A percentile compares a stretch with the other conserved stretches of the same genome.
phyloP scores from a whole-genome alignment of 805 yeast species.

The Scheffersomyces ergatensis region DNA sequence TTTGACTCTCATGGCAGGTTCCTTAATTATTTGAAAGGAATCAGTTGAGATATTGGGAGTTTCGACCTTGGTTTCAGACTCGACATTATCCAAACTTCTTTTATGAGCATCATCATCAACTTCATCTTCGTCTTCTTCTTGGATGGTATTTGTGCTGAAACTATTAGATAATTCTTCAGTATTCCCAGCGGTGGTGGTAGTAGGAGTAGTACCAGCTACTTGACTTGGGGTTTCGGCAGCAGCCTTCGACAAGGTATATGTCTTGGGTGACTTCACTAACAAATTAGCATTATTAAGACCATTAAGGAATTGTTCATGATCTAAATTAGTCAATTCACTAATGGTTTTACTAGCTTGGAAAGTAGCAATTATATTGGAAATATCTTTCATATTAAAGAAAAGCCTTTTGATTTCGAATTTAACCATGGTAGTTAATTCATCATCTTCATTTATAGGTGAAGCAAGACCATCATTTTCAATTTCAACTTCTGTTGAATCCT shows the following conservation, averaged over 20 bases:
- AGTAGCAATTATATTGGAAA: conserved; percentile 33
- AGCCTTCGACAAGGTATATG: conserved; percentile 34
- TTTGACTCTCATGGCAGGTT: background rate
- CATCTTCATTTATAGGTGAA: conserved; percentile 16
- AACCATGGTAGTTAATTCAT: conserved; percentile 31
- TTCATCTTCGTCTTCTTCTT: conserved; percentile 40
- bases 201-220: conserved; percentile 28
- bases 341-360: conserved; percentile 27
- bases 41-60: background rate
- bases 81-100: background rate
- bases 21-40: background rate
- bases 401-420: conserved; percentile 30
- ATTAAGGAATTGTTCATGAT: conserved; percentile 6
- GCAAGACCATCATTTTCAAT: conserved; percentile 4
- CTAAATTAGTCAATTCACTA: conserved; percentile 13
- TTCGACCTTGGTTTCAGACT: background rate
- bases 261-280: conserved; percentile 41
- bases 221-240: conserved; percentile 36
- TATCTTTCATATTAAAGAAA: conserved; percentile 28
- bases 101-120: background rate
- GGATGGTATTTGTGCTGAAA: conserved; percentile 35
- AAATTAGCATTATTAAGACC: conserved; percentile 11
- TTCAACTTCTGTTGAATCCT: conserved; percentile 6
- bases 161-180: conserved; percentile 22
- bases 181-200: background rate